Evolutionary conservation across 805 yeast genomes (phyloP).

Genomic region (Jamesozyma jinghongensis): DNA sequence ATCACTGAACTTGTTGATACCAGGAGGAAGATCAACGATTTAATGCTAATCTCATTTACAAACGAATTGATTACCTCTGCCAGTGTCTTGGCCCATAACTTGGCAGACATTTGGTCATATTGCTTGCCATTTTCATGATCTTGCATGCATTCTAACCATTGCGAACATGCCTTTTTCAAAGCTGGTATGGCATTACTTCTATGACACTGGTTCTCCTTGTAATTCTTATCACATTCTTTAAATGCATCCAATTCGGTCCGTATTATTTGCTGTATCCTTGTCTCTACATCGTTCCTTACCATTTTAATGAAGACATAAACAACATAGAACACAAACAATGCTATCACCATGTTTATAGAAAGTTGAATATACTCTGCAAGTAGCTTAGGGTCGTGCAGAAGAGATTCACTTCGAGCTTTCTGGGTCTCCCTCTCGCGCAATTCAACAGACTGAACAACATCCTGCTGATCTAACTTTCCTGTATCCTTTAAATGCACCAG

Average conservation of each 20-base stretch:
- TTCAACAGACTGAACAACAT: too few relatives aligned
- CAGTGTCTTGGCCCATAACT: slow-evolving; percentile 69
- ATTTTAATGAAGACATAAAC: slow-evolving; percentile 44
- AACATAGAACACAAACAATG: slow-evolving; percentile 43
- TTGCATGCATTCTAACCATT: slow-evolving; percentile 73
- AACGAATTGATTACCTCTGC: slow-evolving; percentile 78
- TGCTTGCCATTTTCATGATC: slow-evolving; percentile 36
- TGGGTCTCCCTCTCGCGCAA: too few relatives aligned
- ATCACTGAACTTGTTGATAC: slow-evolving; percentile 44
- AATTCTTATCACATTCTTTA: slow-evolving; percentile 58
- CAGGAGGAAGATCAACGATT: slow-evolving; percentile 46
- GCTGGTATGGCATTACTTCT: slow-evolving; percentile 62
- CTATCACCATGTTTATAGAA: slow-evolving; percentile 45
- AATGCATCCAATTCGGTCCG: slow-evolving; percentile 53
- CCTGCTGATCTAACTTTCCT: too few relatives aligned
- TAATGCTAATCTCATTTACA: slow-evolving; percentile 59
- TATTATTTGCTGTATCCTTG: slow-evolving; percentile 55
- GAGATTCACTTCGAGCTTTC: background rate
- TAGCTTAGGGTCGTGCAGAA: slow-evolving; percentile 6
- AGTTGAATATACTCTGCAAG: slow-evolving; percentile 47
- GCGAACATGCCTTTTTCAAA: slow-evolving; percentile 55
- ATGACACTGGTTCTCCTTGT: slow-evolving; percentile 62
- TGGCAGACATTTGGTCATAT: slow-evolving; percentile 47
- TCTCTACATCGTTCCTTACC: slow-evolving; percentile 59
- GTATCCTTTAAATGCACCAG: too few relatives aligned